Evolutionary conservation across 257 asterid genomes (phyloP).

Genomic region (Scutellaria galericulata): DNA sequence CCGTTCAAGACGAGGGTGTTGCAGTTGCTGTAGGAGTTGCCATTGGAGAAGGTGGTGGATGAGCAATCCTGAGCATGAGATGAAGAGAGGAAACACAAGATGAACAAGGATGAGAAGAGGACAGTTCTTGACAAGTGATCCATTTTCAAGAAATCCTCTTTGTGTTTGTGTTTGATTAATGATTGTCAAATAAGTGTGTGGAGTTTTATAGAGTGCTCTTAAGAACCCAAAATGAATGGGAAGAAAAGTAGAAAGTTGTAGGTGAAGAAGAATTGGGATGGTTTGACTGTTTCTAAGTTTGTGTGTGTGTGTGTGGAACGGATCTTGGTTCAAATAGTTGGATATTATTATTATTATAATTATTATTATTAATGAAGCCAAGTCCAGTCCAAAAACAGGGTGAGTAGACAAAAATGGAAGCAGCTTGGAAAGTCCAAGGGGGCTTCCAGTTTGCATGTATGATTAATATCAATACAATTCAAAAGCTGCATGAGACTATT

Average conservation of each 20-base stretch:
- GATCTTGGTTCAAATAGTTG: not conserved
- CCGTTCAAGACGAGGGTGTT: conserved; percentile 24
- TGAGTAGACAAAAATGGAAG: conserved; percentile 5
- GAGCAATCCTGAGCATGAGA: conserved; percentile 43
- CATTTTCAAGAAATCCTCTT: conserved; percentile 28
- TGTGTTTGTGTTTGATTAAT: not conserved
- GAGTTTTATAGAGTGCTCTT: conserved; percentile 4
- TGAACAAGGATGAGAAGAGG: conserved; percentile 34
- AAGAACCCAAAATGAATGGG: not conserved
- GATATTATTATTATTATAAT: too few relatives aligned
- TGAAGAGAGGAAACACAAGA: conserved; percentile 21
- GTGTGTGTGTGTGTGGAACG: conserved; percentile 1
- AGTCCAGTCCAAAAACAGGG: too few relatives aligned
- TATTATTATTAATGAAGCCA: too few relatives aligned
- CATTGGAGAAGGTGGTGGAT: not conserved
- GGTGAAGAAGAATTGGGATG: conserved; percentile 16
- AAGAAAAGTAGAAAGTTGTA: conserved; percentile 24
- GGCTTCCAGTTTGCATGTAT: not conserved
- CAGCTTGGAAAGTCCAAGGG: conserved; percentile 16
- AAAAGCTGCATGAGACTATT: not conserved
- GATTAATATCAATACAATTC: not conserved
- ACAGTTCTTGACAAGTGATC: conserved; percentile 28
- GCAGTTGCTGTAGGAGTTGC: not conserved
- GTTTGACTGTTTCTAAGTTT: conserved; percentile 22
- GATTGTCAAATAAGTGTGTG: not conserved